A percentile compares a stretch with the other conserved stretches of the same genome.
phyloP scores from a whole-genome alignment of 1,284 basidiomycete species.

The Phaffia rhodozyma region DNA sequence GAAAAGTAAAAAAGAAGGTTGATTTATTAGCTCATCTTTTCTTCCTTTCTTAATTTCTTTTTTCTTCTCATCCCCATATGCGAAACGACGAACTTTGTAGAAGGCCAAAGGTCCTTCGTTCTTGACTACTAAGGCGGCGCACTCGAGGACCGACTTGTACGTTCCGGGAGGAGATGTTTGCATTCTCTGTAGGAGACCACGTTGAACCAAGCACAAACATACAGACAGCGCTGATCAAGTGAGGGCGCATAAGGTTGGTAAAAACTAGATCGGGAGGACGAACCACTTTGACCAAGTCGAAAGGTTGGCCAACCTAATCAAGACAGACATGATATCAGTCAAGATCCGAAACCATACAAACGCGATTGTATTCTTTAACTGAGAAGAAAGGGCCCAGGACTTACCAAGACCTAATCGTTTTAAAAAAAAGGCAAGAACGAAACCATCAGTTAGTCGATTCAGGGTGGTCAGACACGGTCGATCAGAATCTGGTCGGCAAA shows the following conservation, averaged over 20 bases:
- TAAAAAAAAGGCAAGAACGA: neutral
- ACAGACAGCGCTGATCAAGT: no score
- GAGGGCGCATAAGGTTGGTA: neutral
- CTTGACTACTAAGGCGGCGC: constrained; percentile 72
- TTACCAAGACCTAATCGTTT: neutral
- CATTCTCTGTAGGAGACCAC: constrained; percentile 46
- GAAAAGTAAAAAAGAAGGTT: neutral
- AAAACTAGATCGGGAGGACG: neutral
- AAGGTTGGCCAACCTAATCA: constrained; percentile 15
- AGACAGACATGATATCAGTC: neutral
- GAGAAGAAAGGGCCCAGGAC: neutral
- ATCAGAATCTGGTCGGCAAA: neutral
- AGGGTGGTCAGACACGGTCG: neutral
- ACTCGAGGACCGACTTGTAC: constrained; percentile 76
- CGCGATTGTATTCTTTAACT: neutral
- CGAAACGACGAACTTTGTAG: constrained; percentile 60
- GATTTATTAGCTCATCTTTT: neutral
- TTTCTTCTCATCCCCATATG: neutral
- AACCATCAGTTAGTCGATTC: no score
- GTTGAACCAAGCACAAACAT: neutral
- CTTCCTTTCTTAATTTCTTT: neutral
- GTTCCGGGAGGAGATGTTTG: constrained; percentile 88
- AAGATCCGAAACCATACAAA: no score
- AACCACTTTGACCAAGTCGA: constrained; percentile 18
- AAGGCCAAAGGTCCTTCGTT: constrained; percentile 89